Conservation (phyloP, 257 asterid species). For the Nicotiana tabacum region DNA sequence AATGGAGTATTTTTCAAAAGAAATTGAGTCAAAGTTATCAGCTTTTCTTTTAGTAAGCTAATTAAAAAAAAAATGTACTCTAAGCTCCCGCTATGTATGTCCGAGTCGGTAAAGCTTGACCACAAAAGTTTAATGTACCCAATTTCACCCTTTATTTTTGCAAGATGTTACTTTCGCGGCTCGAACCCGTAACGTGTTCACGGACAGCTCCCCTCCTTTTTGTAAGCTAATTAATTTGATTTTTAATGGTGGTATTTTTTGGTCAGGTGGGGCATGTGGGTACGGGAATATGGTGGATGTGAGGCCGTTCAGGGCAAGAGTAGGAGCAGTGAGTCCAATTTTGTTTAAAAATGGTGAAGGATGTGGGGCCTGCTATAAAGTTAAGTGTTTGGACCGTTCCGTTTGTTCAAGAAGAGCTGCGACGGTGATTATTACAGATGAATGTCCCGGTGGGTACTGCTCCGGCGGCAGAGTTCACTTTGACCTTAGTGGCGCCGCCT, state of each 20-base stretch:
- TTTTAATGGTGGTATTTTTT: background rate
- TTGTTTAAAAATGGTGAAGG: conserved; percentile 88
- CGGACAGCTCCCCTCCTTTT: too few species aligned
- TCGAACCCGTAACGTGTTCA: too few species aligned
- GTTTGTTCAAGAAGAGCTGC: conserved; percentile 87
- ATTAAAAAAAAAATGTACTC: too few species aligned
- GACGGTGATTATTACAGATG: conserved; percentile 87
- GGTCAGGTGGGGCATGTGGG: conserved; percentile 85
- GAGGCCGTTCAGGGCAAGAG: conserved; percentile 86
- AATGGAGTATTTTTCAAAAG: too few species aligned
- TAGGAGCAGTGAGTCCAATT: conserved; percentile 95
- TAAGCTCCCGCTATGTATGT: too few species aligned
- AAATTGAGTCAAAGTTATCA: background rate
- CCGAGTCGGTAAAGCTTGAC: fast-evolving
- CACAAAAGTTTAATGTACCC: too few species aligned
- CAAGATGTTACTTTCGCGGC: too few species aligned
- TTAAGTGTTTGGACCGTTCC: conserved; percentile 71
- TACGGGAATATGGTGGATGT: conserved; percentile 92
- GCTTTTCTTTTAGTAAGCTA: background rate
- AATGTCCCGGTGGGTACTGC: conserved; percentile 88
- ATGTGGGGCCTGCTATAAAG: conserved; percentile 95
- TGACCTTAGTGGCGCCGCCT: conserved; percentile 97
- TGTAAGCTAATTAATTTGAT: background rate
- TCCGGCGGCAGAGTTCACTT: conserved; percentile 59
- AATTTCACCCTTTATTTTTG: too few species aligned